Base-by-base conservation (phyloP, 495 filamentous ascomycete genomes). In the Talaromyces trachyspermus region DNA sequence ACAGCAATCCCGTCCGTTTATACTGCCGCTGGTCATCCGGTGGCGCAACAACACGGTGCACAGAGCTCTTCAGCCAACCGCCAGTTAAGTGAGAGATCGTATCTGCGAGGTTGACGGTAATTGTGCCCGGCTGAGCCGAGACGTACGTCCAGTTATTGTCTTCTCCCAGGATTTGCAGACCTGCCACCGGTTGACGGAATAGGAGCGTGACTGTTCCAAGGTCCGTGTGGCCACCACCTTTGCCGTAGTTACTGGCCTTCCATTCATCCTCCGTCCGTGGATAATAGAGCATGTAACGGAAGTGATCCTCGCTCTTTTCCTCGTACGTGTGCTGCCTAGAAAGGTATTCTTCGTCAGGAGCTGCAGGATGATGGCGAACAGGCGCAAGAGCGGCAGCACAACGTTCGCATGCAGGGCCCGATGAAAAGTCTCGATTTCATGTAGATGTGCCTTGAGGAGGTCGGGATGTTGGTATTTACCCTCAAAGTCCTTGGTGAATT, bases 101-200 rank as follows among this genome's bases (percentile, higher is more conserved):
- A 56, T 77, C 72, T 32, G 64, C 71, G 11, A 68, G 65, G 52
- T 77, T 77, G 32, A 73, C 66, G 1, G 67, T 73, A 32, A 75
- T 68, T 2, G 59, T 68, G 10, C 63, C 72, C 22, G 51, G 49
- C 12, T 54, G 48, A 8, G 60, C 57, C 40, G 51, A 44, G 2
- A 65, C 57, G 33, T 52, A 63, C 20, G 61, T 58, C 60, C 62
- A 65, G 11, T 49, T 45, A 5, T 59, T 54, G 0, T 55, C 54
- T 19, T 35, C 33, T 5, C 30, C 29, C 23, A 48, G 26, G 24
- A 79, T 68, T 54, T 81, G 75, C 24, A 81, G 54, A 10, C 68
- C 77, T 4, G 75, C 77, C 27, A 79, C 61, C 5, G 76, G 74
- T 48, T 81, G 76, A 23, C 72, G 65, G 63, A 77, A 79, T 0